These are phyloP conservation scores for Curvularia hawaiiensis DNA, from an alignment of 2,329 filamentous ascomycete species.

Conservation along the genomic window DNA sequence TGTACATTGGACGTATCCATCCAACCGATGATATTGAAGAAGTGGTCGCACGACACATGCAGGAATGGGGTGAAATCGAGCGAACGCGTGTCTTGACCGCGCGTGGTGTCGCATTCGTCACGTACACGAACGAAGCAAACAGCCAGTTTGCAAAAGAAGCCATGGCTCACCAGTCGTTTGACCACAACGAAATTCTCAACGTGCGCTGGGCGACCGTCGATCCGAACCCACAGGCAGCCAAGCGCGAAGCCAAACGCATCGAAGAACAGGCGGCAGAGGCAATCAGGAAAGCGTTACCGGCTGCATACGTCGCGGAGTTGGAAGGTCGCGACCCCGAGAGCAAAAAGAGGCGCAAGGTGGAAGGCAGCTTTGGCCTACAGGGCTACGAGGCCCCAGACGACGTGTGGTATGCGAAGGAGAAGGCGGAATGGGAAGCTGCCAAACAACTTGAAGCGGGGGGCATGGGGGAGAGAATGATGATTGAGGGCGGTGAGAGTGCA, in stretches of 20 bases:
- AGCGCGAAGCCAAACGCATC: slow-evolving; percentile 83
- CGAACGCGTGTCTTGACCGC: slow-evolving; percentile 85
- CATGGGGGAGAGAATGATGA: slow-evolving; percentile 57
- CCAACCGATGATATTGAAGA: slow-evolving; percentile 98
- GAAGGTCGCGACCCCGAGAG: slow-evolving; percentile 89
- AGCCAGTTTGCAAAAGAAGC: slow-evolving; percentile 67
- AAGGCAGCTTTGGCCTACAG: slow-evolving; percentile 82
- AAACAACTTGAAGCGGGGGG: slow-evolving; percentile 63
- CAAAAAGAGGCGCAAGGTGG: slow-evolving; percentile 84
- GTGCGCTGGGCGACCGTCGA: slow-evolving; percentile 97
- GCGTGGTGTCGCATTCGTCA: slow-evolving; percentile 91
- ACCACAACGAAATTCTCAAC: slow-evolving; percentile 91
- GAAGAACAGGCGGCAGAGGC: slow-evolving; percentile 98
- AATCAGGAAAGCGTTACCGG: slow-evolving; percentile 83
- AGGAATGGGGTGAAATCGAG: slow-evolving; percentile 95
- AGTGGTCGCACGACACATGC: slow-evolving; percentile 90
- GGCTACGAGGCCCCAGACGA: slow-evolving; percentile 95
- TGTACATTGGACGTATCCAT: slow-evolving; percentile 93
- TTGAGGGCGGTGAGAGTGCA: slow-evolving; percentile 52
- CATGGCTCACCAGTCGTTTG: slow-evolving; percentile 92
- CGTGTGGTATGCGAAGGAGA: slow-evolving; percentile 85
- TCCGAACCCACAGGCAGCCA: slow-evolving; percentile 93
- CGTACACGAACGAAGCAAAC: slow-evolving; percentile 80
- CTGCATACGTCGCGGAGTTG: slow-evolving; percentile 89
- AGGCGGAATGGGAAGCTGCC: slow-evolving; percentile 68